Conservation (phyloP, 495 filamentous ascomycete genomes). For the Aspergillus biplanus region DNA sequence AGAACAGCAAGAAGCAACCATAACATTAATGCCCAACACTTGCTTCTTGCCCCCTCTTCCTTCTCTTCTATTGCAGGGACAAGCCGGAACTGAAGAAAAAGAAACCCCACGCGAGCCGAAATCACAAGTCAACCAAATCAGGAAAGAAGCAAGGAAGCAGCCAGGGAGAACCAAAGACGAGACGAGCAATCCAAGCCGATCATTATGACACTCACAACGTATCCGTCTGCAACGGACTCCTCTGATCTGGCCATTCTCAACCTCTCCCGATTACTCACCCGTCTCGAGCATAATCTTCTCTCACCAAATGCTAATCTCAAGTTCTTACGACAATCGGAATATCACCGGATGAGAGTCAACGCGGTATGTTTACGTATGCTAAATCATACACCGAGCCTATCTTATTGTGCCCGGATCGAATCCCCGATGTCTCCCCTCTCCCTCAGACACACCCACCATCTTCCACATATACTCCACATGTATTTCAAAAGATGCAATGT, state of each 20-base stretch:
- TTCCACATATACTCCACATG: not conserved
- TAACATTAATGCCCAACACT: conserved; percentile 18
- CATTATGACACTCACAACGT: conserved; percentile 40
- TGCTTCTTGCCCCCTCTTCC: conserved; percentile 7
- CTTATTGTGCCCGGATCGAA: not conserved
- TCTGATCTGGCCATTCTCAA: conserved; percentile 56
- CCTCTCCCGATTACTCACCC: conserved; percentile 71
- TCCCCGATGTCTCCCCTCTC: not conserved
- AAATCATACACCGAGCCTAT: too few relatives aligned
- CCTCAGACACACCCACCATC: not conserved
- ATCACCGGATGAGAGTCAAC: conserved; percentile 69
- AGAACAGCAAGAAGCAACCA: conserved; percentile 10
- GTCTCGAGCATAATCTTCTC: conserved; percentile 74
- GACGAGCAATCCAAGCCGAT: not conserved
- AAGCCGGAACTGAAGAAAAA: not conserved
- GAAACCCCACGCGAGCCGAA: not conserved
- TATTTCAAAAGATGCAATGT: too few relatives aligned
- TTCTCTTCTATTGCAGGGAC: not conserved
- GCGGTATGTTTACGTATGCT: conserved; percentile 52
- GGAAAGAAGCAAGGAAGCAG: not conserved
- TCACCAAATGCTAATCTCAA: conserved; percentile 64
- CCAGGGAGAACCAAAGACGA: conserved; percentile 1
- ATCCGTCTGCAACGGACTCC: conserved; percentile 30
- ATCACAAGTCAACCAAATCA: not conserved
- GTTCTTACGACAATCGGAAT: conserved; percentile 63